Evolutionary conservation across 1,284 basidiomycete genomes (phyloP).

Genomic region (Rhodotorula sp.): DNA sequence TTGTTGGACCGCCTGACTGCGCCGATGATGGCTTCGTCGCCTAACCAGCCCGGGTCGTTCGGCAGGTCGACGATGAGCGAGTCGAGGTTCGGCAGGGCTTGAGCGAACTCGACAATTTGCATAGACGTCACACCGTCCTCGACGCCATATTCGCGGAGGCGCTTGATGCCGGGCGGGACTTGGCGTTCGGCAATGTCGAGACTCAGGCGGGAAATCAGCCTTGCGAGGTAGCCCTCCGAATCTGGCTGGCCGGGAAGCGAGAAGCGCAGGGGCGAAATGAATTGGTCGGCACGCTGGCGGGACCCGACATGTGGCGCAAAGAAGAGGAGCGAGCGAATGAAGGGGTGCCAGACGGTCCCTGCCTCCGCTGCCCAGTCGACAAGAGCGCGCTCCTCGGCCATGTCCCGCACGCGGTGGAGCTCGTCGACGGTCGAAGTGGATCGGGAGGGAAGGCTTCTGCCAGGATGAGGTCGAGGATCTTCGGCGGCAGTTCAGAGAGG

Average conservation of each 20-base stretch:
- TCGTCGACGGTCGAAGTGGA: background rate
- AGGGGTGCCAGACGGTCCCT: background rate
- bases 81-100: background rate
- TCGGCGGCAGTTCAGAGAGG: background rate
- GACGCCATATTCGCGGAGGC: background rate
- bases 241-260: background rate
- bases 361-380: too few species aligned
- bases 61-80: background rate
- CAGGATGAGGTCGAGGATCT: slow-evolving; percentile 11
- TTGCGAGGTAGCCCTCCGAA: background rate
- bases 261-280: background rate
- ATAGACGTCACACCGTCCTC: background rate
- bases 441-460: background rate
- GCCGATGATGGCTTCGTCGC: background rate
- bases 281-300: background rate
- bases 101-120: background rate
- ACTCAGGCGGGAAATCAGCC: background rate
- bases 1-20: background rate
- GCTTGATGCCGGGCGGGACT: background rate
- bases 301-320: background rate
- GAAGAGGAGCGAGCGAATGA: slow-evolving; percentile 11
- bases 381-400: background rate
- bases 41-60: background rate
- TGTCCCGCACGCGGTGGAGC: slow-evolving; percentile 2
- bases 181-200: slow-evolving; percentile 1